Conservation (phyloP, 208 protist species). For the Wallacemonas sp. region DNA sequence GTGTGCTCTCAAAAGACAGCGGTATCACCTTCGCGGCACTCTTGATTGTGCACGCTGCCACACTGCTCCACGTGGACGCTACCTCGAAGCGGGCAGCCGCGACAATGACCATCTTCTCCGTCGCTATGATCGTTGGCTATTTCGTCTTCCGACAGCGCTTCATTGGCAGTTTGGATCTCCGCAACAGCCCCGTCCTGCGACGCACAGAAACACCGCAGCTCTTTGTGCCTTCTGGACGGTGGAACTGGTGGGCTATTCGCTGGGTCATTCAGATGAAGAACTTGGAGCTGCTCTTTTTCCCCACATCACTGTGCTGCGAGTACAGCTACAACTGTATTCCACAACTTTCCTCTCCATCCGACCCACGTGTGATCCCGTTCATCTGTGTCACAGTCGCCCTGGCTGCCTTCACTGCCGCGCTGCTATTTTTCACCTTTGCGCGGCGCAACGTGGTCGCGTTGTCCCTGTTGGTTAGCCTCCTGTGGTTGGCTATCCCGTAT, state of each 20-base stretch:
- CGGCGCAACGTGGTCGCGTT: slow-evolving; percentile 11
- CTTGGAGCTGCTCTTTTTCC: slow-evolving; percentile 80
- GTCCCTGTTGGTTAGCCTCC: slow-evolving; percentile 18
- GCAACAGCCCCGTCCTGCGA: slow-evolving; percentile 43
- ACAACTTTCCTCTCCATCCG: slow-evolving; percentile 27
- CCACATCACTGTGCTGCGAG: slow-evolving; percentile 77
- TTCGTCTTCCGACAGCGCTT: slow-evolving; percentile 40
- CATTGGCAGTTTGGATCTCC: slow-evolving; percentile 52
- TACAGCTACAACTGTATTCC: slow-evolving; percentile 92
- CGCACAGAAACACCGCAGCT: slow-evolving; percentile 85
- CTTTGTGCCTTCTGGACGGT: slow-evolving; percentile 32
- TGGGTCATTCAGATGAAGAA: slow-evolving; percentile 79
- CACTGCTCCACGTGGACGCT: slow-evolving; percentile 25
- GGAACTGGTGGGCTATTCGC: slow-evolving; percentile 43
- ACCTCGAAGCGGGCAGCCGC: slow-evolving; percentile 8
- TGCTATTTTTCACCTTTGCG: slow-evolving; percentile 18
- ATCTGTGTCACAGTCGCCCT: slow-evolving; percentile 10
- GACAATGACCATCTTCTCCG: slow-evolving; percentile 11
- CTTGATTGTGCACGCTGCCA: slow-evolving; percentile 44
- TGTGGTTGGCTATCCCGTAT: slow-evolving; percentile 77
- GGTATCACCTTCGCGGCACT: slow-evolving; percentile 70
- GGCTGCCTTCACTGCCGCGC: not conserved
- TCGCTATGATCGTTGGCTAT: slow-evolving; percentile 37
- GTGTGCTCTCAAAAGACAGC: slow-evolving; percentile 71
- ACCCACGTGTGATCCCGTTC: slow-evolving; percentile 38